Evolutionary conservation across 2,329 filamentous ascomycete species (phyloP).

Genomic region (Lasiodiplodia hormozganensis): DNA sequence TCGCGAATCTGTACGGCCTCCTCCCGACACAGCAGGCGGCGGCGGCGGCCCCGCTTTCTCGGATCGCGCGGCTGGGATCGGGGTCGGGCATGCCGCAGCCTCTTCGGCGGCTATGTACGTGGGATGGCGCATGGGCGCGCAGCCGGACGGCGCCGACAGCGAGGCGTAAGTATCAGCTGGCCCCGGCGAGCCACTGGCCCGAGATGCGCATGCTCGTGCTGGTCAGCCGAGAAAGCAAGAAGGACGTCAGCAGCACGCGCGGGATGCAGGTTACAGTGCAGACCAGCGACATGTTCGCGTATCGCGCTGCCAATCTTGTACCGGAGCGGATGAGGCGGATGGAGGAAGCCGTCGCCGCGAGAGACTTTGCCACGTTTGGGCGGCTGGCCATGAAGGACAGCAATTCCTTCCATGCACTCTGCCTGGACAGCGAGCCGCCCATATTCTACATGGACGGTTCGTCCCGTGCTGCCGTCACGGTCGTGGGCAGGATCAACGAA

Average conservation of each 20-base stretch:
- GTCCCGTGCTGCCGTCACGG: constrained; percentile 81
- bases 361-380: constrained; percentile 86
- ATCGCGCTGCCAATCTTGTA: constrained; percentile 77
- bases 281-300: constrained; percentile 85
- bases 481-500: constrained; percentile 87
- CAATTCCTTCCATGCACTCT: constrained; percentile 96
- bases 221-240: constrained; percentile 91
- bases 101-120: constrained; percentile 98
- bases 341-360: constrained; percentile 77
- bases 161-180: constrained; percentile 87
- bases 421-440: constrained; percentile 92
- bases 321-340: constrained; percentile 83
- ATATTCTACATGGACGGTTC: constrained; percentile 99
- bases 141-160: constrained; percentile 82
- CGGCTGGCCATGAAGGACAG: constrained; percentile 95
- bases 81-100: constrained; percentile 88
- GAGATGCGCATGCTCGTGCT: constrained; percentile 92
- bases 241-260: constrained; percentile 88
- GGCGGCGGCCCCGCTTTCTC: constrained; percentile 76
- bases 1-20: constrained; percentile 90
- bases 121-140: constrained; percentile 83
- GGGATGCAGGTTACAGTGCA: constrained; percentile 98
- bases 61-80: constrained; percentile 91
- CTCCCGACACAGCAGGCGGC: constrained; percentile 67
- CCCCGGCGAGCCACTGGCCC: constrained; percentile 90